A percentile compares a stretch with the other conserved stretches of the same genome.
phyloP scores from a whole-genome alignment of 2,329 filamentous ascomycete genomes.

The Pseudopyrenochaeta lycopersici region DNA sequence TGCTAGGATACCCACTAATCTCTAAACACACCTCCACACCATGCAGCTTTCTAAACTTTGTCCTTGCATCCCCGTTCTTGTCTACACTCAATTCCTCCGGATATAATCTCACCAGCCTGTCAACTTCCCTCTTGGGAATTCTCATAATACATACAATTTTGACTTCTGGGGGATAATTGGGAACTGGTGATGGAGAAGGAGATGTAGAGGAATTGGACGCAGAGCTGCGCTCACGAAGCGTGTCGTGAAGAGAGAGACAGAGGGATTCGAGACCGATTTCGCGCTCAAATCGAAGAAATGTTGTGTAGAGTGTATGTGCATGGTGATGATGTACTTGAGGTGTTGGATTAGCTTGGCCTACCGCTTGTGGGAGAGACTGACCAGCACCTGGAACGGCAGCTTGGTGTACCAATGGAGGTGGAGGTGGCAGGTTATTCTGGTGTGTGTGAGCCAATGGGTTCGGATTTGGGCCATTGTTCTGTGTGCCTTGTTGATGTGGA shows the following conservation, averaged over 20 bases:
- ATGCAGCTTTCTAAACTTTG: conserved; percentile 39
- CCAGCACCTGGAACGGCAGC: background rate
- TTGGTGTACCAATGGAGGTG: background rate
- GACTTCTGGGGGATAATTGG: conserved; percentile 24
- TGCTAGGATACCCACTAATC: conserved; percentile 31
- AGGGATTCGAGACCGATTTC: conserved; percentile 47
- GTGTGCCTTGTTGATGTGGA: conserved; percentile 21
- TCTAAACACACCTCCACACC: conserved; percentile 45
- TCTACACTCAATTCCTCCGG: conserved; percentile 60
- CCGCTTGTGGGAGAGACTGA: background rate
- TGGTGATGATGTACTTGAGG: background rate
- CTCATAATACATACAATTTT: conserved; percentile 50
- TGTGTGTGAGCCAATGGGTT: conserved; percentile 15
- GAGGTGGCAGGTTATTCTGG: conserved; percentile 1
- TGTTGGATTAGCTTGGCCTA: background rate
- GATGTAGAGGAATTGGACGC: background rate
- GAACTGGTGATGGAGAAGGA: background rate
- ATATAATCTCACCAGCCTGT: conserved; percentile 59
- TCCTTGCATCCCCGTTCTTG: conserved; percentile 43
- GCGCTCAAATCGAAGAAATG: conserved; percentile 48
- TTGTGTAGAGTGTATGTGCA: conserved; percentile 29
- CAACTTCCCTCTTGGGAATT: conserved; percentile 54
- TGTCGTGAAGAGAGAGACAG: conserved; percentile 44
- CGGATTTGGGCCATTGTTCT: conserved; percentile 16
- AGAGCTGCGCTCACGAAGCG: conserved; percentile 17